A percentile compares a stretch with the other conserved stretches of the same genome.
Conservation (phyloP, 2,329 filamentous ascomycete species). For the Xylariales sp. region DNA sequence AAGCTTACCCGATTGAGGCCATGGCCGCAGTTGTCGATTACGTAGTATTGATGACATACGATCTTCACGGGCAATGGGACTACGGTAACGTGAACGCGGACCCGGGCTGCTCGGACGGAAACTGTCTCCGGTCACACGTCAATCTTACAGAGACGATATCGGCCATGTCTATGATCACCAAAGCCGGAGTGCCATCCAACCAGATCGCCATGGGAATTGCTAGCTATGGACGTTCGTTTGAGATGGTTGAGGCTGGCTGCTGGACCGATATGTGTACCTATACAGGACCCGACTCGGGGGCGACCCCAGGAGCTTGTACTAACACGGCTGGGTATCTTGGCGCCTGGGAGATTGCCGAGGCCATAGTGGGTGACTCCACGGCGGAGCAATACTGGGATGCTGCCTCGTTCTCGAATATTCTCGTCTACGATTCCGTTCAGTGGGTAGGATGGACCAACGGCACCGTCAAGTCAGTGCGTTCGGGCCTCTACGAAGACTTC, state of each 20-base stretch:
- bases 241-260: slow-evolving; percentile 27
- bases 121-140: slow-evolving; percentile 29
- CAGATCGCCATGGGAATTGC: slow-evolving; percentile 27
- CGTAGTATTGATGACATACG: slow-evolving; percentile 32
- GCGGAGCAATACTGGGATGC: slow-evolving; percentile 1
- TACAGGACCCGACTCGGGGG: neutral
- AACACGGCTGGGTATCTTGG: slow-evolving; percentile 3
- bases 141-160: slow-evolving; percentile 24
- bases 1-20: slow-evolving; percentile 18
- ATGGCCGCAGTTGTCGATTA: slow-evolving; percentile 22
- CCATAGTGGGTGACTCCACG: slow-evolving; percentile 10
- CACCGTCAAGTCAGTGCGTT: slow-evolving; percentile 17
- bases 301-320: slow-evolving; percentile 1
- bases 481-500: slow-evolving; percentile 11
- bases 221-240: slow-evolving; percentile 30
- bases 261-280: slow-evolving; percentile 18
- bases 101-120: slow-evolving; percentile 21
- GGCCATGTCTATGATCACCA: slow-evolving; percentile 12
- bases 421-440: slow-evolving; percentile 1
- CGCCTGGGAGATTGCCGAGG: slow-evolving; percentile 25
- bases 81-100: slow-evolving; percentile 20
- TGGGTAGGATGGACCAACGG: slow-evolving; percentile 12
- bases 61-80: slow-evolving; percentile 19
- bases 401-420: neutral
- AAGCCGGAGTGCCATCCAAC: slow-evolving; percentile 28